Percentiles rank a stretch among this genome's conserved stretches.
Evolutionary conservation across 2,329 filamentous ascomycete genomes (phyloP).

Genomic region (Pseudodiploospora longispora): DNA sequence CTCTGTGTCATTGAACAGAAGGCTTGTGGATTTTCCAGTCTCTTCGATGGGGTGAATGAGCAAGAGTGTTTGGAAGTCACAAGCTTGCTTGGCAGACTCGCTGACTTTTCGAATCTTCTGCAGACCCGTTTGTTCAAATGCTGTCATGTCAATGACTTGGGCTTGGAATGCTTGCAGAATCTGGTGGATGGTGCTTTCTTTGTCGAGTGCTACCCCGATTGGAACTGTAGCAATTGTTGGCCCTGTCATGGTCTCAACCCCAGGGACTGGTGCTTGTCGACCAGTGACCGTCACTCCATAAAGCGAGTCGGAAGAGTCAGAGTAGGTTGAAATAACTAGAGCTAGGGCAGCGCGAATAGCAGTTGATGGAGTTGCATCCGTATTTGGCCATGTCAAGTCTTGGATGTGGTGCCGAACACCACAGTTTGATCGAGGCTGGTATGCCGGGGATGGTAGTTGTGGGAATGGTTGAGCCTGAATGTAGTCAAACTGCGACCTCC

Average conservation of each 20-base stretch:
- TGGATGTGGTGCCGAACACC: not conserved
- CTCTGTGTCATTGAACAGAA: not conserved
- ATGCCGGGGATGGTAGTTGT: not conserved
- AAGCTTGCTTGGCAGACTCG: conserved; percentile 5
- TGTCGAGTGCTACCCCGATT: conserved; percentile 6
- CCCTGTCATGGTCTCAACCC: conserved; percentile 8
- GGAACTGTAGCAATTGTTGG: conserved; percentile 12
- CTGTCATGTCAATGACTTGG: conserved; percentile 13
- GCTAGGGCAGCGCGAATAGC: conserved; percentile 1
- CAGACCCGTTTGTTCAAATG: conserved; percentile 18
- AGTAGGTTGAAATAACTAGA: conserved; percentile 2
- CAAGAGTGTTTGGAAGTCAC: conserved; percentile 2
- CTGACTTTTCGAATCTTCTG: conserved; percentile 16
- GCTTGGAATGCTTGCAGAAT: conserved; percentile 14
- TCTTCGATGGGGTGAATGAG: conserved; percentile 5
- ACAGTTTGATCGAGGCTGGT: conserved; percentile 1
- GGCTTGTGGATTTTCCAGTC: not conserved
- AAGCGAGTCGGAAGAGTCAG: not conserved
- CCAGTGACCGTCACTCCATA: conserved; percentile 5
- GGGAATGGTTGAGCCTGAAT: conserved; percentile 1
- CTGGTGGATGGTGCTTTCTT: not conserved
- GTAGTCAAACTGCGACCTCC: conserved; percentile 3
- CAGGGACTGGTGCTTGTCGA: conserved; percentile 8
- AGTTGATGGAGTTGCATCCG: conserved; percentile 1
- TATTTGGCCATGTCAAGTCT: not conserved